phyloP scores from a whole-genome alignment of 2,329 filamentous ascomycete species.

The Esteya vermicola region DNA sequence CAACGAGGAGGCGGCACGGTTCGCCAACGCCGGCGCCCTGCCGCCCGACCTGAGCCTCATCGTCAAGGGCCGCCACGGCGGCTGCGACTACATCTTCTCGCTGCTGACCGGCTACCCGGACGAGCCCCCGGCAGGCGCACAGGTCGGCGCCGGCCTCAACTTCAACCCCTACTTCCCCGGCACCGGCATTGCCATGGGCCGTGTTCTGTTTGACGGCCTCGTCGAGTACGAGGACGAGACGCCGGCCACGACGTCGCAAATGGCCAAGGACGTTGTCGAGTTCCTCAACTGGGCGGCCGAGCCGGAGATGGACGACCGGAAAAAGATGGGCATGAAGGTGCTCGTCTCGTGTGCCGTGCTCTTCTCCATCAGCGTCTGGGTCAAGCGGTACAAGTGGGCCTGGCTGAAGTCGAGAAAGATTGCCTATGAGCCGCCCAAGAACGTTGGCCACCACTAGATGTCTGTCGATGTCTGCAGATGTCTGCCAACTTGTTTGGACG shows the following conservation, averaged over 20 bases:
- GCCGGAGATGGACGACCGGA: conserved; percentile 97
- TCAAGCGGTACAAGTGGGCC: conserved; percentile 99
- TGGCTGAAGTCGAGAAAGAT: conserved; percentile 93
- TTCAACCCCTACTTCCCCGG: conserved; percentile 99
- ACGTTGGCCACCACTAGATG: conserved; percentile 19
- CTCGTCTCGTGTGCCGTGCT: conserved; percentile 65
- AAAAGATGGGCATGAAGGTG: conserved; percentile 99
- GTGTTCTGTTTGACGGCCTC: conserved; percentile 92
- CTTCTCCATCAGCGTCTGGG: conserved; percentile 82
- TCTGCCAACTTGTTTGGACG: too few relatives aligned
- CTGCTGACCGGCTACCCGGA: conserved; percentile 96
- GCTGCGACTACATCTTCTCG: conserved; percentile 97
- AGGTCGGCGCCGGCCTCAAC: conserved; percentile 81
- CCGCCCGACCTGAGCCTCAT: conserved; percentile 97
- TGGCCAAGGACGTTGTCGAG: conserved; percentile 98
- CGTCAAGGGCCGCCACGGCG: conserved; percentile 92
- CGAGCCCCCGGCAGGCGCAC: conserved; percentile 79
- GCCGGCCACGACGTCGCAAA: conserved; percentile 88
- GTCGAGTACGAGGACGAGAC: conserved; percentile 98
- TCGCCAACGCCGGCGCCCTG: conserved; percentile 95
- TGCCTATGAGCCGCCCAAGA: conserved; percentile 64
- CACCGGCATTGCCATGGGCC: conserved; percentile 96
- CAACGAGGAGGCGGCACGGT: conserved; percentile 96
- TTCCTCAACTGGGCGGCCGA: conserved; percentile 99
- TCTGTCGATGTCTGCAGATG: neutral